Percentiles rank a stretch among this genome's conserved stretches.
phyloP scores from a whole-genome alignment of 768 basidiomycete species.

The Phylloporus rhodoxanthus region DNA sequence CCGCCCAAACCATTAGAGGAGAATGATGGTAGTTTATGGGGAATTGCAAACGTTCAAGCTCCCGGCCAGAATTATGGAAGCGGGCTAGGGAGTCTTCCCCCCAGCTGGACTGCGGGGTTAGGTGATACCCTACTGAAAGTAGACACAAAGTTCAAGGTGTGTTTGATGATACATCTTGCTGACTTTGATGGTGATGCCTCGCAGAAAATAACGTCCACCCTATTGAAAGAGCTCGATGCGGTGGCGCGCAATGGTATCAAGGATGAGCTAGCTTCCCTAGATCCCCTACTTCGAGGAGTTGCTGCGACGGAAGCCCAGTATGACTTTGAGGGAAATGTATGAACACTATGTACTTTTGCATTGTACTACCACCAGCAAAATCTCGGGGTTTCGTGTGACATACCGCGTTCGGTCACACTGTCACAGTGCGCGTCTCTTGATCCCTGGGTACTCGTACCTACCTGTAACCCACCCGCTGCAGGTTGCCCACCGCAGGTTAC shows the following conservation, averaged over 20 bases:
- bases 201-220: constrained; percentile 76
- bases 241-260: constrained; percentile 76
- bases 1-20: constrained; percentile 36
- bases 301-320: constrained; percentile 36
- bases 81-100: constrained; percentile 44
- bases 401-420: constrained; percentile 20
- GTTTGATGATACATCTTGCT: constrained; percentile 15
- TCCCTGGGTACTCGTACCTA: no score
- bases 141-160: constrained; percentile 79
- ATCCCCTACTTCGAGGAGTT: constrained; percentile 67
- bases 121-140: constrained; percentile 76
- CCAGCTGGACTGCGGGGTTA: constrained; percentile 55
- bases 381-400: constrained; percentile 19
- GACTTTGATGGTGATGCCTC: neutral
- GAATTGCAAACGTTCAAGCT: constrained; percentile 52
- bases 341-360: constrained; percentile 15
- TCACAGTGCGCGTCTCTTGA: constrained; percentile 12
- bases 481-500: no score
- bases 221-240: constrained; percentile 81
- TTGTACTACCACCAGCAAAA: constrained; percentile 21
- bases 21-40: constrained; percentile 61
- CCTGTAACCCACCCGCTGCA: no score
- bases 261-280: constrained; percentile 76
- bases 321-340: constrained; percentile 39
- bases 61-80: constrained; percentile 27